Conservation (phyloP, 495 filamentous ascomycete genomes). For the Daldinia grandis region DNA sequence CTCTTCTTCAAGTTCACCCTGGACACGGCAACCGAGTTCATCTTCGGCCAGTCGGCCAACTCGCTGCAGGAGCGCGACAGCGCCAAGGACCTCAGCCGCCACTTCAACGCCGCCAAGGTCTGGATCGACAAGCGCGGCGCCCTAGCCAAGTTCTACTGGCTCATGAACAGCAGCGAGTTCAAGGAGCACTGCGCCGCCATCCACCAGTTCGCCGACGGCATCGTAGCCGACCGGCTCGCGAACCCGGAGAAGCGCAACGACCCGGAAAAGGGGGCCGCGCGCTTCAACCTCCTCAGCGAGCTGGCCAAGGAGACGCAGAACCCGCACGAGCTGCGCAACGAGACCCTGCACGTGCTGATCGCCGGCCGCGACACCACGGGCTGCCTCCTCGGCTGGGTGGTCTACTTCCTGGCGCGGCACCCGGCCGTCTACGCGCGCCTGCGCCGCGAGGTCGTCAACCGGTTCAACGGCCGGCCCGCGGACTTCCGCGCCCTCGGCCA, state of each 20-base stretch:
- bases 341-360: slow-evolving; percentile 70
- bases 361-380: slow-evolving; percentile 68
- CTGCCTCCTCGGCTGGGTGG: slow-evolving; percentile 64
- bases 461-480: slow-evolving; percentile 44
- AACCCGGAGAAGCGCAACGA: slow-evolving; percentile 16
- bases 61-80: slow-evolving; percentile 38
- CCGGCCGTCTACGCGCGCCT: slow-evolving; percentile 59
- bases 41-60: slow-evolving; percentile 68
- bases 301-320: slow-evolving; percentile 67
- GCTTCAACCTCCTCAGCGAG: slow-evolving; percentile 72
- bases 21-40: slow-evolving; percentile 76
- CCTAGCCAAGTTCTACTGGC: slow-evolving; percentile 58
- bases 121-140: slow-evolving; percentile 56
- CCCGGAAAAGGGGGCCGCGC: slow-evolving; percentile 31
- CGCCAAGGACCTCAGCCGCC: slow-evolving; percentile 46
- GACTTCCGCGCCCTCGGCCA: slow-evolving; percentile 52
- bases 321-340: slow-evolving; percentile 65
- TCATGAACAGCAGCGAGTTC: slow-evolving; percentile 55
- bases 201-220: slow-evolving; percentile 60
- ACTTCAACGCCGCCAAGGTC: slow-evolving; percentile 59
- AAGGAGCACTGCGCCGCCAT: slow-evolving; percentile 53
- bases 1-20: slow-evolving; percentile 73
- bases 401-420: slow-evolving; percentile 61
- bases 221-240: slow-evolving; percentile 49
- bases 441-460: slow-evolving; percentile 55